phyloP scores from a whole-genome alignment of 2,329 filamentous ascomycete genomes.

The Aureobasidium melanogenum region DNA sequence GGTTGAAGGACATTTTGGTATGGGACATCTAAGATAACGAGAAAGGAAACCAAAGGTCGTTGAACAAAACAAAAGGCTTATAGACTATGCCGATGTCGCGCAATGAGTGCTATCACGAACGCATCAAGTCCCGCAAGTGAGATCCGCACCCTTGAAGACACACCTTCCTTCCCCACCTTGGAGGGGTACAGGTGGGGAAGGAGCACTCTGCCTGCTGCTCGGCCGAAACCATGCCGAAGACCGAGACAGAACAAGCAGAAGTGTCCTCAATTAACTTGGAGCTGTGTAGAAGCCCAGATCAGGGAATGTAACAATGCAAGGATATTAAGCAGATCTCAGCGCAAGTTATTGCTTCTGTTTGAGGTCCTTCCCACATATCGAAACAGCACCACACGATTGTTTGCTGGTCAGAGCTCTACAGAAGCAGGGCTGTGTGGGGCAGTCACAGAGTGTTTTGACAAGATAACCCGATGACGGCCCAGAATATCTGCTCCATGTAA shows the following conservation, averaged over 20 bases:
- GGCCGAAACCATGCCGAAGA: neutral
- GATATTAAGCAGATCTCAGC: neutral
- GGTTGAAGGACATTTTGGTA: conserved; percentile 14
- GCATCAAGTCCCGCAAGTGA: conserved; percentile 1
- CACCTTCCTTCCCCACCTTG: conserved; percentile 10
- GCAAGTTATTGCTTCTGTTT: neutral
- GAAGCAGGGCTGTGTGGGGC: neutral
- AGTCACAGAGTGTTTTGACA: conserved; percentile 3
- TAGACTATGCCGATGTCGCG: conserved; percentile 8
- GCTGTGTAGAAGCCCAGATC: neutral
- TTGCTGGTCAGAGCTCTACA: conserved; percentile 10
- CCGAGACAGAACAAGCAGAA: neutral
- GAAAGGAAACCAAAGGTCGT: neutral
- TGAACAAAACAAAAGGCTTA: neutral
- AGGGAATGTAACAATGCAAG: neutral
- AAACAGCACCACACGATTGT: conserved; percentile 1
- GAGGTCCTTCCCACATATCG: neutral
- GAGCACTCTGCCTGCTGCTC: neutral
- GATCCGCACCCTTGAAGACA: neutral
- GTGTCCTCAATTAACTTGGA: neutral
- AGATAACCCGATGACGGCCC: conserved; percentile 4
- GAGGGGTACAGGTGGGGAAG: conserved; percentile 6
- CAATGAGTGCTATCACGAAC: neutral
- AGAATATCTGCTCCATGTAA: neutral
- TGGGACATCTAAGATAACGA: neutral